phyloP scores from a whole-genome alignment of 2,329 filamentous ascomycete species.

The Verticillium isaacii region DNA sequence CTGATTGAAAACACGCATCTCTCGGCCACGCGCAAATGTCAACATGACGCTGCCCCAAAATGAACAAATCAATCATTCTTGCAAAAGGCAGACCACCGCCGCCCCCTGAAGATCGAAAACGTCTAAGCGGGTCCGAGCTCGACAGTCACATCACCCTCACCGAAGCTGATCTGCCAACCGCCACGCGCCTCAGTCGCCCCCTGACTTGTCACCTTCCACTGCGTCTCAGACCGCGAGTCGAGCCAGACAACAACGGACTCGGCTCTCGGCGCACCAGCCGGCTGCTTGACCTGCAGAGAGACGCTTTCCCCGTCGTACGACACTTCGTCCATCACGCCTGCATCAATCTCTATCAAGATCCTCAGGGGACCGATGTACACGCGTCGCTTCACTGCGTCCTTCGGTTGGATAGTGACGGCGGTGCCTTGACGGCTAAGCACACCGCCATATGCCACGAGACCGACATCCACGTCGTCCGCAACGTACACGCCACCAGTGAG shows the following conservation, averaged over 20 bases:
- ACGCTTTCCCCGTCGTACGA: conserved; percentile 19
- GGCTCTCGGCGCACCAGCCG: conserved; percentile 9
- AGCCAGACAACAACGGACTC: conserved; percentile 29
- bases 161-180: conserved; percentile 12
- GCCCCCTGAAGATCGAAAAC: conserved; percentile 3
- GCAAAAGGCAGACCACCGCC: background rate
- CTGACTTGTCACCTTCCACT: conserved; percentile 8
- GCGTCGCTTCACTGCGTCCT: conserved; percentile 40
- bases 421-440: conserved; percentile 21
- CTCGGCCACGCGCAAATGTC: background rate
- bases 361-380: conserved; percentile 44
- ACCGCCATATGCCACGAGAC: conserved; percentile 46
- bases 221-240: conserved; percentile 18
- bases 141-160: background rate
- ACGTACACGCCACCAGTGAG: conserved; percentile 47
- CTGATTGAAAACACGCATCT: background rate
- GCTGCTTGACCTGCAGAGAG: background rate
- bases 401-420: conserved; percentile 30
- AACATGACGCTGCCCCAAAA: background rate
- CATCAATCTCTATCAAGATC: conserved; percentile 34
- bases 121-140: conserved; percentile 11
- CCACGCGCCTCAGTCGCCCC: conserved; percentile 10
- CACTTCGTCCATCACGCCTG: conserved; percentile 35
- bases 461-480: conserved; percentile 35
- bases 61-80: background rate